Percentiles rank a stretch among this genome's conserved stretches.
Conservation (phyloP, 2,329 filamentous ascomycete species). For the Sclerotinia spermophila region DNA sequence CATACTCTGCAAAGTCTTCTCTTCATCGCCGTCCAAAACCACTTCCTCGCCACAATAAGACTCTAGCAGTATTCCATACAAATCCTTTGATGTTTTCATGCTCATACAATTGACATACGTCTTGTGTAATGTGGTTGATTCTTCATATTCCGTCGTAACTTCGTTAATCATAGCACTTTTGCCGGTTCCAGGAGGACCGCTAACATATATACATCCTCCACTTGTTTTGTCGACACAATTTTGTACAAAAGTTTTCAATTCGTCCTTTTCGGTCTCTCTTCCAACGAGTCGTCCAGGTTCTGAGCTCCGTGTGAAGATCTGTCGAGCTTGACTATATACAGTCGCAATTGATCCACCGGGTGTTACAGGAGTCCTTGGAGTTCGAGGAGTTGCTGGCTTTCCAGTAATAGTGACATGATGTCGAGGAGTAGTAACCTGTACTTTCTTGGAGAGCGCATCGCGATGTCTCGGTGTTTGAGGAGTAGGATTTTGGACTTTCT, state of each 20-base stretch:
- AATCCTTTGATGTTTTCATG: constrained; percentile 80
- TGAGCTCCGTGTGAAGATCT: constrained; percentile 70
- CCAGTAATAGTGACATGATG: constrained; percentile 77
- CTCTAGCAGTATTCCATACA: constrained; percentile 76
- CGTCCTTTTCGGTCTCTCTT: constrained; percentile 50
- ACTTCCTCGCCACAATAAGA: constrained; percentile 59
- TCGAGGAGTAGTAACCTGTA: constrained; percentile 78
- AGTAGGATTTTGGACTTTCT: constrained; percentile 53
- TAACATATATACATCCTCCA: constrained; percentile 88
- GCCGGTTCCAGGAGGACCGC: constrained; percentile 90
- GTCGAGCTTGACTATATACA: constrained; percentile 81
- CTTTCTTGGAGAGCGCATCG: constrained; percentile 67
- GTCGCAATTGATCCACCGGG: constrained; percentile 64
- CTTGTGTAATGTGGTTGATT: constrained; percentile 54
- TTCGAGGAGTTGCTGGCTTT: constrained; percentile 72
- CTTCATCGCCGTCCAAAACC: constrained; percentile 62
- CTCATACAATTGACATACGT: constrained; percentile 97
- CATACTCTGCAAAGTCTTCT: constrained; percentile 63
- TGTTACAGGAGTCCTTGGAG: constrained; percentile 70
- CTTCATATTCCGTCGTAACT: constrained; percentile 59
- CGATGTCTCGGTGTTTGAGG: constrained; percentile 74
- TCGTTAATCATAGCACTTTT: constrained; percentile 93
- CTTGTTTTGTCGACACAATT: constrained; percentile 56
- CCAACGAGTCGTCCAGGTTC: constrained; percentile 37
- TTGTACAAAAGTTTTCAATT: constrained; percentile 67